These are phyloP conservation scores for Aspergillus pseudoglaucus DNA, from an alignment of 2,329 filamentous ascomycete species.

Conservation along the genomic window DNA sequence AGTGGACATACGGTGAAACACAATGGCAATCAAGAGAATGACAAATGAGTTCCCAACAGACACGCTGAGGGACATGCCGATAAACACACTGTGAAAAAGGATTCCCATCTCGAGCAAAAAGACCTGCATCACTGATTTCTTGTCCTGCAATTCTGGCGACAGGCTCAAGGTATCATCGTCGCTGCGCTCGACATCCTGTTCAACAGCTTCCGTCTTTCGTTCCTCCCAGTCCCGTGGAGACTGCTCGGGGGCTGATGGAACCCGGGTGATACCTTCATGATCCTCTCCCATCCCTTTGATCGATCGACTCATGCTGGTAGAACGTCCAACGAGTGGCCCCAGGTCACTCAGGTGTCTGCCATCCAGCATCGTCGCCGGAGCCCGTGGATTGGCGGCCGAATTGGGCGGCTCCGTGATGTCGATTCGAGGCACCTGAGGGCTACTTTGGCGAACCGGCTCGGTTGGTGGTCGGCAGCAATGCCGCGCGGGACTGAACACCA, in stretches of 20 bases:
- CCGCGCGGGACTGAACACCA: constrained; percentile 45
- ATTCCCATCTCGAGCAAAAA: constrained; percentile 71
- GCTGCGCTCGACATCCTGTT: constrained; percentile 13
- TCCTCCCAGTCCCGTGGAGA: constrained; percentile 7
- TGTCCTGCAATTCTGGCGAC: constrained; percentile 39
- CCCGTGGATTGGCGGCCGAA: background rate
- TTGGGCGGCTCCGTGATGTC: background rate
- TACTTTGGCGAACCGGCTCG: background rate
- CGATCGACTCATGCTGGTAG: constrained; percentile 22
- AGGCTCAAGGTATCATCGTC: constrained; percentile 8
- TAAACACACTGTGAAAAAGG: constrained; percentile 64
- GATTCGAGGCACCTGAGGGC: background rate
- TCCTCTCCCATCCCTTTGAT: constrained; percentile 22
- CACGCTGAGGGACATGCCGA: constrained; percentile 32
- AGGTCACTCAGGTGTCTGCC: constrained; percentile 18
- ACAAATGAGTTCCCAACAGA: constrained; percentile 29
- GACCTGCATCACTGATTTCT: constrained; percentile 65
- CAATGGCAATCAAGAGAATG: constrained; percentile 28
- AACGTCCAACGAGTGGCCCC: constrained; percentile 21
- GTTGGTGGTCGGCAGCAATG: constrained; percentile 19
- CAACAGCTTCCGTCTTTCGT: constrained; percentile 9
- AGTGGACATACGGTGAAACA: constrained; percentile 30
- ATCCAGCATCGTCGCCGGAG: constrained; percentile 5
- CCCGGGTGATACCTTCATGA: constrained; percentile 15
- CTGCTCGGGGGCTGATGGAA: constrained; percentile 16